A percentile compares a stretch with the other conserved stretches of the same genome.
Evolutionary conservation across 345 rosid species (phyloP).

Genomic region (Orychophragmus violaceus): DNA sequence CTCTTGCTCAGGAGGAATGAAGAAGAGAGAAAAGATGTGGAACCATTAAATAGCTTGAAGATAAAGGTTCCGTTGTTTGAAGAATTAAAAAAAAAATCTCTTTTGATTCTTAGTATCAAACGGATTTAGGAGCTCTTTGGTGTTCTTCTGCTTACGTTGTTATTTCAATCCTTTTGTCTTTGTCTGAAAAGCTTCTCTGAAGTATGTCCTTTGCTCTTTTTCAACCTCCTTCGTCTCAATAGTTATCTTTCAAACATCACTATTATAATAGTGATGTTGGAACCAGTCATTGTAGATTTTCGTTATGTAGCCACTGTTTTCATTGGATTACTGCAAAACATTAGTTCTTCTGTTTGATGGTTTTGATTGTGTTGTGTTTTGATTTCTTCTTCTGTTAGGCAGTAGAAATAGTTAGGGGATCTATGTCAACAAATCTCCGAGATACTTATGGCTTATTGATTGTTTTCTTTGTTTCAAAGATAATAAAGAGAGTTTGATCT

Average conservation of each 20-base stretch:
- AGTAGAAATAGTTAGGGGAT: too few species aligned
- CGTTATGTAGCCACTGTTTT: neutral
- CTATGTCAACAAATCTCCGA: neutral
- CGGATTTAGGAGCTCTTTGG: neutral
- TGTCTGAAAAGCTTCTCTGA: too few species aligned
- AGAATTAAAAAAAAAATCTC: slow-evolving; percentile 10
- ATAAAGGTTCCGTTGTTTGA: neutral
- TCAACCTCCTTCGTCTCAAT: too few species aligned
- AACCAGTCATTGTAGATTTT: neutral
- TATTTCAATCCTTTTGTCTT: neutral
- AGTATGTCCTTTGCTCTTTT: too few species aligned
- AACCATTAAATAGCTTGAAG: slow-evolving; percentile 9
- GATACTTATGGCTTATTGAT: neutral
- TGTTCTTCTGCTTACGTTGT: slow-evolving; percentile 18
- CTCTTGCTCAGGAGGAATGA: slow-evolving; percentile 23
- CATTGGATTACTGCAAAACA: neutral
- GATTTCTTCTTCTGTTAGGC: neutral
- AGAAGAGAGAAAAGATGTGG: slow-evolving; percentile 1
- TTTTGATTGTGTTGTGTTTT: neutral
- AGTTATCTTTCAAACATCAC: too few species aligned
- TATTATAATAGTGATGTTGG: neutral
- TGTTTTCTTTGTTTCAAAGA: neutral
- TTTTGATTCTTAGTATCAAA: slow-evolving; percentile 12
- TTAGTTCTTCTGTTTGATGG: neutral
- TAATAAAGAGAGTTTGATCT: neutral